These are phyloP conservation scores for Yamadazyma kitorensis DNA, from an alignment of 805 yeast species.

Conservation along the genomic window DNA sequence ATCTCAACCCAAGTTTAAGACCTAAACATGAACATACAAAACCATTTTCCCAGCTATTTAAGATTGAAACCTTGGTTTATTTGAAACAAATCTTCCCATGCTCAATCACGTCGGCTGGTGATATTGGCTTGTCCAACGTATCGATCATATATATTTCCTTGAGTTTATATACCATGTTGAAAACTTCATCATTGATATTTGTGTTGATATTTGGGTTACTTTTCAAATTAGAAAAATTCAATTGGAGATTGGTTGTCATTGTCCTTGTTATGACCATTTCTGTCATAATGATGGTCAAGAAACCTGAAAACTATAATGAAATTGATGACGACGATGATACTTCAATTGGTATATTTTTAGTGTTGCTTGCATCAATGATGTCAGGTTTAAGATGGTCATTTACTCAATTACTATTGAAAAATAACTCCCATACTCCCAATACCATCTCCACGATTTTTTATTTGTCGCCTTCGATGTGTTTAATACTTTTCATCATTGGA, in stretches of 20 bases:
- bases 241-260: slow-evolving; percentile 63
- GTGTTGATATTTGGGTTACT: slow-evolving; percentile 85
- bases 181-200: slow-evolving; percentile 83
- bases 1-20: slow-evolving; percentile 47
- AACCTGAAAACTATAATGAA: slow-evolving; percentile 16
- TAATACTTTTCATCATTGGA: slow-evolving; percentile 61
- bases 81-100: slow-evolving; percentile 70
- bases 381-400: slow-evolving; percentile 95
- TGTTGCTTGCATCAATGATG: slow-evolving; percentile 72
- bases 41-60: slow-evolving; percentile 18
- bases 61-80: slow-evolving; percentile 28
- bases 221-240: slow-evolving; percentile 73
- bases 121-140: slow-evolving; percentile 88
- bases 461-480: slow-evolving; percentile 80
- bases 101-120: slow-evolving; percentile 85
- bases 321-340: slow-evolving; percentile 18
- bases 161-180: slow-evolving; percentile 88
- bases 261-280: slow-evolving; percentile 80
- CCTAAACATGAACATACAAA: slow-evolving; percentile 21
- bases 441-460: slow-evolving; percentile 84
- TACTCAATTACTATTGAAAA: slow-evolving; percentile 76
- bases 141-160: slow-evolving; percentile 77
- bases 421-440: slow-evolving; percentile 49
- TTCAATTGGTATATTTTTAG: slow-evolving; percentile 65
- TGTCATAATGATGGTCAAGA: slow-evolving; percentile 81